These are phyloP conservation scores for Chaetomium strumarium DNA, from an alignment of 2,329 filamentous ascomycete genomes.

Conservation along the genomic window DNA sequence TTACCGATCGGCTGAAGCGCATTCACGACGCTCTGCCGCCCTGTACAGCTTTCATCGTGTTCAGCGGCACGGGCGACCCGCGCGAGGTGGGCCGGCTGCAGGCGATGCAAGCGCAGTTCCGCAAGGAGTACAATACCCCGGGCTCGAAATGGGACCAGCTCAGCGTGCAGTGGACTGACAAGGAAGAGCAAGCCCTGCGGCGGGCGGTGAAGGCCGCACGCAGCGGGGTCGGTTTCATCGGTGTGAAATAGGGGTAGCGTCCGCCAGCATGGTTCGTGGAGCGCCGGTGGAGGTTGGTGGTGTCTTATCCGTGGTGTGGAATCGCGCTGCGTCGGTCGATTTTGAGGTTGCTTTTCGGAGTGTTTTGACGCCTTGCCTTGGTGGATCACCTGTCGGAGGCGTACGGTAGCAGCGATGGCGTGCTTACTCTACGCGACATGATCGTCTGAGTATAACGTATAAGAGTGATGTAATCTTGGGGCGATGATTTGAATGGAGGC, in stretches of 20 bases:
- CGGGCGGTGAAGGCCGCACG: conserved; percentile 52
- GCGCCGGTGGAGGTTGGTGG: neutral
- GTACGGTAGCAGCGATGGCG: neutral
- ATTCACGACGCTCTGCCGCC: conserved; percentile 56
- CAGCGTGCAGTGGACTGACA: conserved; percentile 62
- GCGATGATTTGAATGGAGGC: too few relatives aligned
- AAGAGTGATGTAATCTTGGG: too few relatives aligned
- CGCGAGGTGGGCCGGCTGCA: conserved; percentile 59
- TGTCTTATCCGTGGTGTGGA: neutral
- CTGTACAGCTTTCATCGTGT: conserved; percentile 59
- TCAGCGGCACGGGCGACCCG: conserved; percentile 63
- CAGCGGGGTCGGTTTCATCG: conserved; percentile 58
- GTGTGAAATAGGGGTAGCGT: conserved; percentile 47
- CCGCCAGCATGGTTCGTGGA: neutral
- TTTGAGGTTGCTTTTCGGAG: neutral
- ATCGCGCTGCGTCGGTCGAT: neutral
- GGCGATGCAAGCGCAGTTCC: conserved; percentile 54
- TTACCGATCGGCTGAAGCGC: conserved; percentile 45
- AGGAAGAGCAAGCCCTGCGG: conserved; percentile 57
- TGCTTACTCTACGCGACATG: too few relatives aligned
- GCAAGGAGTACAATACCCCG: conserved; percentile 57
- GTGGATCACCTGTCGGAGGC: neutral
- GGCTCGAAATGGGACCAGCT: conserved; percentile 62
- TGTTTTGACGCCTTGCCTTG: neutral
- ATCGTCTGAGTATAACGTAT: too few relatives aligned